These are phyloP conservation scores for Pseudogymnoascus sp. DNA, from an alignment of 2,329 filamentous ascomycete genomes.

Conservation along the genomic window DNA sequence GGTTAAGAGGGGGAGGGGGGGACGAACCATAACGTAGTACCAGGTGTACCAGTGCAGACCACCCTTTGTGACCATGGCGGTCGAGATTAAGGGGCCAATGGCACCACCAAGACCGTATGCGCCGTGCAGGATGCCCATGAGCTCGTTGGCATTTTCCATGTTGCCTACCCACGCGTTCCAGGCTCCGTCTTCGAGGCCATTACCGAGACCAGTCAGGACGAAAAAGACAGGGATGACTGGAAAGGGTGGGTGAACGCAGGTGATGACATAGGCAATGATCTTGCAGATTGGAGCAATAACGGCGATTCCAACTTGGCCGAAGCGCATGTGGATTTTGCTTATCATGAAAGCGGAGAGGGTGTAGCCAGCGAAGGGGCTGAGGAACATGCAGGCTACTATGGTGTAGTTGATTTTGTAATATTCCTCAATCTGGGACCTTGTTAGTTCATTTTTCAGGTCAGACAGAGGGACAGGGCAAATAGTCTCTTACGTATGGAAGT, in stretches of 20 bases:
- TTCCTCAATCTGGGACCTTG: slow-evolving; percentile 41
- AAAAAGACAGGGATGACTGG: slow-evolving; percentile 58
- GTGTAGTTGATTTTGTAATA: slow-evolving; percentile 58
- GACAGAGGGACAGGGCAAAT: neutral
- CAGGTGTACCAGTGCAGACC: slow-evolving; percentile 59
- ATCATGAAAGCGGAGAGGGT: slow-evolving; percentile 56
- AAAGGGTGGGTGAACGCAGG: slow-evolving; percentile 62
- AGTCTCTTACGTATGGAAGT: slow-evolving; percentile 34
- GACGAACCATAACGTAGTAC: slow-evolving; percentile 62
- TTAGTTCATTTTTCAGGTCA: neutral
- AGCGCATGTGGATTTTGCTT: slow-evolving; percentile 61
- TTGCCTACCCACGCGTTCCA: slow-evolving; percentile 60
- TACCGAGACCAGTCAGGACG: slow-evolving; percentile 62
- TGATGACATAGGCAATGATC: slow-evolving; percentile 56
- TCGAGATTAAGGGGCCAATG: slow-evolving; percentile 62
- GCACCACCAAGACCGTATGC: slow-evolving; percentile 67
- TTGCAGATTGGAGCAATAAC: slow-evolving; percentile 57
- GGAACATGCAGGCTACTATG: slow-evolving; percentile 58
- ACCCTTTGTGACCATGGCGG: slow-evolving; percentile 61
- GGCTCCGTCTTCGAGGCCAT: slow-evolving; percentile 56
- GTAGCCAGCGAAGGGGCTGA: slow-evolving; percentile 61
- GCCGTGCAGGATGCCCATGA: slow-evolving; percentile 66
- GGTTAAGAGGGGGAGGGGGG: neutral
- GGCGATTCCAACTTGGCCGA: slow-evolving; percentile 67
- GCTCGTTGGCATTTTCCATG: slow-evolving; percentile 60